Conservation (phyloP, 768 basidiomycete species). For the Lactifluus subvellereus region DNA sequence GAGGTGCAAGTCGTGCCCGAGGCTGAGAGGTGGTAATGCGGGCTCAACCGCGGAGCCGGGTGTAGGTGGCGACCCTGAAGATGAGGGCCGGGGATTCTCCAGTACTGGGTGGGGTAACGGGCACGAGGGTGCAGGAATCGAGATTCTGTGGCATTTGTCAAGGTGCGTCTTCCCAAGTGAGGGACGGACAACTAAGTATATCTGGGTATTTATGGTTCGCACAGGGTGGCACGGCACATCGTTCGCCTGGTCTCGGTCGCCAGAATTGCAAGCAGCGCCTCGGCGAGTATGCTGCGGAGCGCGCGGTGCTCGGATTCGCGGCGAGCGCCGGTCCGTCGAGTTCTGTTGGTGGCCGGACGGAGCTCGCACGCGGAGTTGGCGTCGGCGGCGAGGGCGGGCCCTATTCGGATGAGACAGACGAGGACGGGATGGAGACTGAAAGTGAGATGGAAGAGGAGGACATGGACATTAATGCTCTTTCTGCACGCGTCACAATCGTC, state of each 20-base stretch:
- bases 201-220: not conserved
- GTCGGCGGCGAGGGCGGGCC: conserved; percentile 4
- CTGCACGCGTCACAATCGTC: conserved; percentile 21
- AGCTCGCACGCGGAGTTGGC: conserved; percentile 13
- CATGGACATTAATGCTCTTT: conserved; percentile 10
- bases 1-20: conserved; percentile 39
- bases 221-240: conserved; percentile 49
- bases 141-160: conserved; percentile 58
- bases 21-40: conserved; percentile 42
- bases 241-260: conserved; percentile 34
- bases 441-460: conserved; percentile 14
- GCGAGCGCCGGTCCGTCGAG: conserved; percentile 14
- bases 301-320: conserved; percentile 37
- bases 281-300: conserved; percentile 58
- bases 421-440: conserved; percentile 3
- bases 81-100: conserved; percentile 56
- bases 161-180: conserved; percentile 39
- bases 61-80: conserved; percentile 32
- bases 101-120: conserved; percentile 74
- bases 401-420: conserved; percentile 13
- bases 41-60: conserved; percentile 28
- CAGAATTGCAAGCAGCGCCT: conserved; percentile 48
- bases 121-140: conserved; percentile 72
- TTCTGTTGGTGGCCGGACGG: conserved; percentile 14
- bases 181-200: not conserved